Conservation (phyloP, 2,329 filamentous ascomycete species). For the Dactylellina sp. region DNA sequence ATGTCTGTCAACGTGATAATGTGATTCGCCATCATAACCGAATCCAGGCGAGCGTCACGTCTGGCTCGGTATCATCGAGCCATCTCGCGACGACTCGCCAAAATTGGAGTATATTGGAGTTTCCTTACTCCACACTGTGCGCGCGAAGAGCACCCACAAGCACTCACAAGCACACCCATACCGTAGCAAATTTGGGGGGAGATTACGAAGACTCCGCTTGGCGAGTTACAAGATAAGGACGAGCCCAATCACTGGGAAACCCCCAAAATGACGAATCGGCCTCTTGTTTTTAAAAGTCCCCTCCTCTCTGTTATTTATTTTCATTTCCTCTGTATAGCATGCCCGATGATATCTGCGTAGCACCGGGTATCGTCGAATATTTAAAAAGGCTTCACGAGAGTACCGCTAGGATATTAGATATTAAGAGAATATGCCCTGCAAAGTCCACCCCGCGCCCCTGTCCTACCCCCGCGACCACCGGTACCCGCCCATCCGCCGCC, state of each 20-base stretch:
- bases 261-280: no score
- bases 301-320: no score
- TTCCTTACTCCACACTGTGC: not conserved
- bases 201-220: constrained; percentile 6
- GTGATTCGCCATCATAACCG: not conserved
- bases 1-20: not conserved
- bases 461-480: constrained; percentile 40
- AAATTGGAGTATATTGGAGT: not conserved
- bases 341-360: no score
- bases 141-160: not conserved
- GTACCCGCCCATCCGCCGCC: constrained; percentile 74
- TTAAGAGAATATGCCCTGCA: constrained; percentile 53
- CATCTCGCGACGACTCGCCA: constrained; percentile 5
- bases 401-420: no score
- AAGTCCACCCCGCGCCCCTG: constrained; percentile 28
- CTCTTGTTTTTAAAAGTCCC: no score
- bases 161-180: no score
- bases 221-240: constrained; percentile 5
- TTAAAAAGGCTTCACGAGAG: no score
- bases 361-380: not conserved
- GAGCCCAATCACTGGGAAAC: not conserved
- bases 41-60: no score
- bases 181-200: no score
- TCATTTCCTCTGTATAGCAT: no score
- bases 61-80: no score